Evolutionary conservation across 495 filamentous ascomycete genomes (phyloP).

Genomic region (Penicillium diatomitis): DNA sequence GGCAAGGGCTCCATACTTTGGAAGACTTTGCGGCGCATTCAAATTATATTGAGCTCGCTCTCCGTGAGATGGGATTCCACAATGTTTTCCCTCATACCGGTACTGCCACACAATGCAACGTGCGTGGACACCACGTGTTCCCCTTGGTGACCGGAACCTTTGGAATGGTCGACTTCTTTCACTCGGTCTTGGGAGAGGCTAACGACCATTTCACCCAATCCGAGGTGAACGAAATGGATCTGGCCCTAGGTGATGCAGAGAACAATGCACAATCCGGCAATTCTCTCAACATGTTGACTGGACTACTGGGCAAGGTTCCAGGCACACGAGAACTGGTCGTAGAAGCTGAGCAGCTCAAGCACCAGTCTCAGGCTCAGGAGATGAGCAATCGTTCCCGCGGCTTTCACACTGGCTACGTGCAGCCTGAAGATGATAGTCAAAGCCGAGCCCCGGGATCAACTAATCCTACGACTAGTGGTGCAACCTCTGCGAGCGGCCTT

Average conservation of each 20-base stretch:
- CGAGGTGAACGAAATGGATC: conserved; percentile 83
- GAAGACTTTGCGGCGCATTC: conserved; percentile 96
- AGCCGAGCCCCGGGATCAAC: conserved; percentile 9
- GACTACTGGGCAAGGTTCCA: conserved; percentile 68
- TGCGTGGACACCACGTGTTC: conserved; percentile 66
- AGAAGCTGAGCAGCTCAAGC: conserved; percentile 70
- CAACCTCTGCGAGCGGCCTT: conserved; percentile 40
- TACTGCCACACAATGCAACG: conserved; percentile 57
- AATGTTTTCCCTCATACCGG: conserved; percentile 85
- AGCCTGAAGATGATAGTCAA: conserved; percentile 6
- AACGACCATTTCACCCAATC: conserved; percentile 93
- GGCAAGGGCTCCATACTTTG: conserved; percentile 85
- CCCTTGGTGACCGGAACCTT: conserved; percentile 87
- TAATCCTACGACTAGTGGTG: conserved; percentile 20
- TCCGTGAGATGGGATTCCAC: conserved; percentile 75
- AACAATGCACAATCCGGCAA: conserved; percentile 34
- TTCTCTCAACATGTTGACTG: conserved; percentile 50
- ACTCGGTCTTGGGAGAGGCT: conserved; percentile 92
- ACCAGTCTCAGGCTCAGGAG: conserved; percentile 64
- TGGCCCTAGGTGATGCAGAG: conserved; percentile 56
- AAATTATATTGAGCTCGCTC: conserved; percentile 82
- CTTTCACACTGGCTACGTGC: conserved; percentile 24
- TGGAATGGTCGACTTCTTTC: conserved; percentile 91
- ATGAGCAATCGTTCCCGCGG: conserved; percentile 43
- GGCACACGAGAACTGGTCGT: conserved; percentile 66